Percentiles rank a stretch among this genome's conserved stretches.
Evolutionary conservation across 768 basidiomycete species (phyloP).

Genomic region (Gloeopeniophorella convolvens): DNA sequence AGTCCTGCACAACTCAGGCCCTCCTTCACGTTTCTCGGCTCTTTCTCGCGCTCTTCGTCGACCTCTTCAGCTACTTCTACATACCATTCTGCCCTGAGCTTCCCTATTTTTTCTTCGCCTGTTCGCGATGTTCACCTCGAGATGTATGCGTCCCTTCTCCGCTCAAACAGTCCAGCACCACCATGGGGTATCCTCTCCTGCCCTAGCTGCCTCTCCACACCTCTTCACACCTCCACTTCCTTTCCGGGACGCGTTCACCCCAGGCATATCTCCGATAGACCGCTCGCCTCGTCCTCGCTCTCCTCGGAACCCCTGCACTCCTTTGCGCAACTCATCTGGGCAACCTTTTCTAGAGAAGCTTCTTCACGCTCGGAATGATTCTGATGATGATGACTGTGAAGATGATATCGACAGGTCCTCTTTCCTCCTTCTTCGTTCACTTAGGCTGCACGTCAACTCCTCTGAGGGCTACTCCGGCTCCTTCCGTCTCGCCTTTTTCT

Average conservation of each 20-base stretch:
- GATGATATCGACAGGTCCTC: conserved; percentile 14
- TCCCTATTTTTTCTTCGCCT: conserved; percentile 1
- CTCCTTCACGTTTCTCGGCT: not conserved
- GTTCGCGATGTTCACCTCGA: not conserved
- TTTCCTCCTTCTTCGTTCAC: conserved; percentile 8
- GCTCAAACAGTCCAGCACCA: conserved; percentile 2
- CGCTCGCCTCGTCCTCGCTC: conserved; percentile 10
- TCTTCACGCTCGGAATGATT: conserved; percentile 9
- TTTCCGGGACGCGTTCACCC: conserved; percentile 1
- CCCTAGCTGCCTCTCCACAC: conserved; percentile 14
- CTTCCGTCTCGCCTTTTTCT: conserved; percentile 14
- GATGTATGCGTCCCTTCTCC: conserved; percentile 21
- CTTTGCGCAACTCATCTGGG: conserved; percentile 1
- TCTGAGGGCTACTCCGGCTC: conserved; percentile 11
- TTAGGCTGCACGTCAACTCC: conserved; percentile 16
- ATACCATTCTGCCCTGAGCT: not conserved
- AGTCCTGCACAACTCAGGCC: not conserved
- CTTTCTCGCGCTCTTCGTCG: conserved; percentile 5
- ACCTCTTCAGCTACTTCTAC: not conserved
- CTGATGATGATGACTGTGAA: conserved; percentile 11
- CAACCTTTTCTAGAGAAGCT: conserved; percentile 10
- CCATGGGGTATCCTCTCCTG: conserved; percentile 9
- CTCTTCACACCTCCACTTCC: conserved; percentile 17
- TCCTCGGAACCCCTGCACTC: not conserved
- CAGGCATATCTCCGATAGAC: conserved; percentile 17